Percentiles rank a stretch among this genome's conserved stretches.
phyloP scores from a whole-genome alignment of 495 filamentous ascomycete species.

The Penicillium mononematosum region DNA sequence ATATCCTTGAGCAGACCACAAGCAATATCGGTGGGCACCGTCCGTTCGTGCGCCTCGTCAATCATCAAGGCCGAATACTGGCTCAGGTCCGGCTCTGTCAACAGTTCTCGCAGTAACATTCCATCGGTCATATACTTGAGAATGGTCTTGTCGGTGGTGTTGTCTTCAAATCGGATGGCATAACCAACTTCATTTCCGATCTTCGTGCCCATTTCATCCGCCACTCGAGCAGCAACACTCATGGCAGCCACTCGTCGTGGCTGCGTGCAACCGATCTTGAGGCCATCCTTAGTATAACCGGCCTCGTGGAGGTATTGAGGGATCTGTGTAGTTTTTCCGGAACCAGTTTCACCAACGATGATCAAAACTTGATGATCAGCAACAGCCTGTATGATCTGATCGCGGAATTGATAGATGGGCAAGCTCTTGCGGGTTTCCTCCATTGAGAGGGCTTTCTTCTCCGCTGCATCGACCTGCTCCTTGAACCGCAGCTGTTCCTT shows the following conservation, averaged over 20 bases:
- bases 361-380: constrained; percentile 79
- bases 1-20: constrained; percentile 92
- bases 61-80: constrained; percentile 93
- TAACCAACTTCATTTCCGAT: constrained; percentile 94
- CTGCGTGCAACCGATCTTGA: constrained; percentile 61
- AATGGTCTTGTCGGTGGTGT: constrained; percentile 87
- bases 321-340: constrained; percentile 86
- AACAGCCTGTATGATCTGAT: constrained; percentile 72
- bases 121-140: constrained; percentile 99
- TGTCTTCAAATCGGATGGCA: constrained; percentile 92
- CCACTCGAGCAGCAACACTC: constrained; percentile 91
- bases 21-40: constrained; percentile 86
- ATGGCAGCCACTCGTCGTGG: constrained; percentile 96
- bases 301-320: constrained; percentile 85
- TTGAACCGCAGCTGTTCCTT: constrained; percentile 77
- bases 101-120: constrained; percentile 88
- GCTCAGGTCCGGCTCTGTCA: constrained; percentile 82
- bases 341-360: constrained; percentile 85
- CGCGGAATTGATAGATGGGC: constrained; percentile 82
- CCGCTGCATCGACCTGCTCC: constrained; percentile 79
- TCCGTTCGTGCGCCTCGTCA: constrained; percentile 96
- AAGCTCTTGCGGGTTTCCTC: constrained; percentile 89
- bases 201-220: constrained; percentile 90
- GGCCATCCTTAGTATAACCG: constrained; percentile 76
- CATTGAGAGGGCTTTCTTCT: constrained; percentile 79